Percentiles rank a stretch among this genome's conserved stretches.
These are phyloP conservation scores for Paecilomyces sp. DNA, from an alignment of 2,329 filamentous ascomycete genomes.

Conservation along the genomic window DNA sequence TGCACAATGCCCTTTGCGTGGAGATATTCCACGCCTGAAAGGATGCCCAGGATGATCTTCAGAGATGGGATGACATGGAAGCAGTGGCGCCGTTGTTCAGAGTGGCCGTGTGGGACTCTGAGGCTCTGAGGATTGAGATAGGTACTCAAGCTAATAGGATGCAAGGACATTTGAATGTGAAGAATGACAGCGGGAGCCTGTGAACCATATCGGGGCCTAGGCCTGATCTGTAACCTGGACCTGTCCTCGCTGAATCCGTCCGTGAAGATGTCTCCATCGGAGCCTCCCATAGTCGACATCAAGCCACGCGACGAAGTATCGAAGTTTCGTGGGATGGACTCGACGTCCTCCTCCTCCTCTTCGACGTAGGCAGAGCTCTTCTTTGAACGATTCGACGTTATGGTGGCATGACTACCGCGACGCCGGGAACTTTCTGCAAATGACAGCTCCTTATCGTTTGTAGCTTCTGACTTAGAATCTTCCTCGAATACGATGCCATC, in stretches of 20 bases:
- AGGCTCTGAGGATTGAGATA: conserved; percentile 43
- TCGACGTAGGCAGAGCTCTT: conserved; percentile 30
- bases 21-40: conserved; percentile 59
- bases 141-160: conserved; percentile 55
- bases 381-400: conserved; percentile 34
- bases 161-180: conserved; percentile 63
- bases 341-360: conserved; percentile 41
- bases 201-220: conserved; percentile 13
- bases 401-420: conserved; percentile 28
- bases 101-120: conserved; percentile 12
- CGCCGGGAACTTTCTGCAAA: conserved; percentile 13
- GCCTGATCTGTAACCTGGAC: conserved; percentile 24
- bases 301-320: conserved; percentile 21
- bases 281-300: conserved; percentile 27
- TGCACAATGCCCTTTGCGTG: conserved; percentile 56
- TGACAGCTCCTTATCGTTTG: conserved; percentile 8
- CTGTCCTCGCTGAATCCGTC: conserved; percentile 31
- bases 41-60: conserved; percentile 50
- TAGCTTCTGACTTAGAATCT: conserved; percentile 11
- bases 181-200: conserved; percentile 41
- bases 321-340: conserved; percentile 41
- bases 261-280: conserved; percentile 34
- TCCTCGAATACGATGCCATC: conserved; percentile 16
- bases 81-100: conserved; percentile 45
- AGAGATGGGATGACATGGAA: conserved; percentile 55